Base-by-base conservation (phyloP, 2,329 filamentous ascomycete genomes). In the Falciphora oryzae region DNA sequence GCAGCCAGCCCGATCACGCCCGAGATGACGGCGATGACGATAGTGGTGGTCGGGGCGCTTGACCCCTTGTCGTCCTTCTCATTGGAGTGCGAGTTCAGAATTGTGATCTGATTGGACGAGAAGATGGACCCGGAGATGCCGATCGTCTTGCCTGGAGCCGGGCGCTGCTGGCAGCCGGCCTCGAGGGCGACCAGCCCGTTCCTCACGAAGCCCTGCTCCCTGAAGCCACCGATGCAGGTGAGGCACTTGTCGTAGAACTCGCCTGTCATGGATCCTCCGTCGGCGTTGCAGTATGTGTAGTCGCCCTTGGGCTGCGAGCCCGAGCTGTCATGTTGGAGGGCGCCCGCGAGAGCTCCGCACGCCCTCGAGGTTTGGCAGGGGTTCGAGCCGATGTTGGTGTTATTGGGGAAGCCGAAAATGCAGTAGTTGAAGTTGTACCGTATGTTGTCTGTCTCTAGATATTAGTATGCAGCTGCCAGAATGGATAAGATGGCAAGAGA, bases 351-450 rank as follows among this genome's bases (percentile, higher is more conserved):
- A 2, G 71, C 71, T 0, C 82, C 83, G 65, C 83, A 86, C 2
- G 83, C 81, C 4, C 77, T 78, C 8, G 77, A 78, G 0, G 82
- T 85, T 56, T 78, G 76, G 71, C 83, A 86, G 0, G 83, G 83
- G 16, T 75, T 79, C 1, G 79, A 79, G 11, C 74, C 76, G 13
- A 79, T 71, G 25, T 72, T 75, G 0, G 78, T 78, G 57, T 76
- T 80, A 66, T 85, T 81, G 18, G 80, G 82, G 65, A 77, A 83
- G 13, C 79, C 81, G 69, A 84, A 82, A 60, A 85, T 69, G 70
- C 83, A 86, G 66, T 80, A 80, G 64, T 81, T 77, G 59, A 85
- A 76, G 16, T 79, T 75, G 70, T 83, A 85, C 67, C 83, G 76
- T 58, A 85, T 70, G 67, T 86, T 85, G 67, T 86, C 83, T 85